Base-by-base conservation (phyloP, 2,329 filamentous ascomycete species). In the Hortaea sp. region DNA sequence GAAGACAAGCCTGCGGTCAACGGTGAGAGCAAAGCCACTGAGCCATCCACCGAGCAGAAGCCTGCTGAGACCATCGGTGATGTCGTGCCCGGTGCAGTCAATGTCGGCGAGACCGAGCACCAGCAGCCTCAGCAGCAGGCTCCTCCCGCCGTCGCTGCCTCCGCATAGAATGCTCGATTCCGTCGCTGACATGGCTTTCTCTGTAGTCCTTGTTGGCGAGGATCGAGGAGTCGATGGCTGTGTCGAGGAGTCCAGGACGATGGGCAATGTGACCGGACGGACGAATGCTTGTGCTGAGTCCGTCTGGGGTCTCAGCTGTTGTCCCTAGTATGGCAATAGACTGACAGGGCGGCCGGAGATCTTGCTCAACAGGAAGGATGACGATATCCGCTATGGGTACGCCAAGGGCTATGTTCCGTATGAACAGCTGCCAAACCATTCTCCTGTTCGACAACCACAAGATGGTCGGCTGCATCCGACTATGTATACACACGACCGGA, bases 111-210 rank as follows among this genome's bases (percentile, higher is more conserved):
- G 46, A 53, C 57, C 41, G 54, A 62, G 55, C 48, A 51, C 32
- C 45, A 20, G 20, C 32, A 35, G 32, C 32, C 32, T 9, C 32
- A 35, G 32, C 32, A 35, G 9, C 32, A 35, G 32, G 32, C 48
- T 45, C 56, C 57, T 39, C 55, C 60, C 7, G 47, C 55, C 42
- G 62, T 64, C 43, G 52, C 59, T 43, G 61, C 62, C 47, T 58
- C 54, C 47, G 62, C 62, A 52, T 64, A 62, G 39, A 31, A 44
- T 39, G 41, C 30, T 44, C n/a, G 30, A 9, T 37, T 20, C 34
- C 40, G 12, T 40, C 35, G 45, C 40, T 43, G 45, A 38, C 34
- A 10, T 12, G 40, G 32, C 32, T 35, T n/a, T 9, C 7, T 35
- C 27, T 38, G 32, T 42, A 41, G 45, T 43, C 6, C 6, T 39